Conservation (phyloP, 2,329 filamentous ascomycete genomes). For the Hypoxylon sp. region DNA sequence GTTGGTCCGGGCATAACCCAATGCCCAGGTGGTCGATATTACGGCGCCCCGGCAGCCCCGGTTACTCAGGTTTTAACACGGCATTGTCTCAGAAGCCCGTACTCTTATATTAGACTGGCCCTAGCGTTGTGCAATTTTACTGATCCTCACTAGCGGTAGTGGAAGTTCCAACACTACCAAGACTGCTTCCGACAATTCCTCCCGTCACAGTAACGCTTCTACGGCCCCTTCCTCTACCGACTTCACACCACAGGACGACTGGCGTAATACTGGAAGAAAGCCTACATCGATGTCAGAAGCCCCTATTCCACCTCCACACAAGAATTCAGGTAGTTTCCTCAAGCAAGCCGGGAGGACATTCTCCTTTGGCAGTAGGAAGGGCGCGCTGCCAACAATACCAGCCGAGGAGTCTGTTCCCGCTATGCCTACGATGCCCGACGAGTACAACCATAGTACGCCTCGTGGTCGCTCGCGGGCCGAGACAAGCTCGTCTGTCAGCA, state of each 20-base stretch:
- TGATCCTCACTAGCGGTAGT: slow-evolving; percentile 65
- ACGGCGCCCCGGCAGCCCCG: slow-evolving; percentile 26
- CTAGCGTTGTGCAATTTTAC: slow-evolving; percentile 58
- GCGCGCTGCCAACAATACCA: slow-evolving; percentile 55
- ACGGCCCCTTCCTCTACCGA: slow-evolving; percentile 72
- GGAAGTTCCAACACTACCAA: slow-evolving; percentile 74
- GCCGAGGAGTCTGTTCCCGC: slow-evolving; percentile 59
- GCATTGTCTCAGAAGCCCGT: slow-evolving; percentile 46
- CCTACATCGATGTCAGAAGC: slow-evolving; percentile 55
- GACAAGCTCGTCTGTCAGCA: slow-evolving; percentile 68
- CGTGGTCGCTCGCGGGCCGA: slow-evolving; percentile 63
- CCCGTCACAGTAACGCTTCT: slow-evolving; percentile 73
- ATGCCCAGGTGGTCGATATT: slow-evolving; percentile 26
- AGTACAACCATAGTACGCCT: slow-evolving; percentile 49
- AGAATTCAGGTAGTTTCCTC: slow-evolving; percentile 67
- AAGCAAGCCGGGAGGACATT: slow-evolving; percentile 71
- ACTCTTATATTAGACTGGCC: slow-evolving; percentile 44
- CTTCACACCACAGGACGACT: slow-evolving; percentile 59
- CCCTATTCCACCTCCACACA: slow-evolving; percentile 61
- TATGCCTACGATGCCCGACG: slow-evolving; percentile 51
- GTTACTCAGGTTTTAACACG: slow-evolving; percentile 40
- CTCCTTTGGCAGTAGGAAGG: slow-evolving; percentile 72
- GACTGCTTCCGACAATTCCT: slow-evolving; percentile 72
- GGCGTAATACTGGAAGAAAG: slow-evolving; percentile 58
- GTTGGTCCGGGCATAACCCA: slow-evolving; percentile 19